These are phyloP conservation scores for Magnolia changhungtana DNA, from an alignment of 164 flowering plant species.

Conservation along the genomic window DNA sequence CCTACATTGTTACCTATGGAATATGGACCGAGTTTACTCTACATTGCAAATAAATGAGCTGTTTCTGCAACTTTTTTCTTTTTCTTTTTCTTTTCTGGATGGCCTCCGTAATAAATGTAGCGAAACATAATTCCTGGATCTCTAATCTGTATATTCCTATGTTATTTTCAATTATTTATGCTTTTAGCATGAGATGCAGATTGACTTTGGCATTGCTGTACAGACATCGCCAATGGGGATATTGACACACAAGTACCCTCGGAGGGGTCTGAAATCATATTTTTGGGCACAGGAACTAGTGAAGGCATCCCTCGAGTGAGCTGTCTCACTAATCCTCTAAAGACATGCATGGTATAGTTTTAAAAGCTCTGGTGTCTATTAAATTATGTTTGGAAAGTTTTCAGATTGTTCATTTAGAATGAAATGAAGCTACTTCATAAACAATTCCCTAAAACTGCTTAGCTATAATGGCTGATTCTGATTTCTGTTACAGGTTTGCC, in stretches of 20 bases:
- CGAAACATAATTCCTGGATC: neutral
- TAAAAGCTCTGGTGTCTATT: neutral
- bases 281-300: conserved; percentile 95
- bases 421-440: too few species aligned
- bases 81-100: neutral
- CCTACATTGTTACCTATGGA: neutral
- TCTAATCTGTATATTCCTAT: neutral
- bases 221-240: conserved; percentile 38
- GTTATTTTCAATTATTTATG: neutral
- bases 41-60: neutral
- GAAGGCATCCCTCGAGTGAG: conserved; percentile 99
- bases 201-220: conserved; percentile 13
- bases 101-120: neutral
- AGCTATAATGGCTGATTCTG: neutral
- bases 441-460: neutral
- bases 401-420: neutral
- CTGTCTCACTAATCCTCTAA: conserved; percentile 86
- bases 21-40: too few species aligned
- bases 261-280: conserved; percentile 70
- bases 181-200: conserved; percentile 6
- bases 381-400: neutral
- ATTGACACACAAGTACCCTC: conserved; percentile 19
- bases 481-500: conserved; percentile 61
- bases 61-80: neutral
- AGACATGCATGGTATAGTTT: conserved; percentile 64